phyloP scores from a whole-genome alignment of 306 rosid genomes.

The Macrotyloma uniflorum region DNA sequence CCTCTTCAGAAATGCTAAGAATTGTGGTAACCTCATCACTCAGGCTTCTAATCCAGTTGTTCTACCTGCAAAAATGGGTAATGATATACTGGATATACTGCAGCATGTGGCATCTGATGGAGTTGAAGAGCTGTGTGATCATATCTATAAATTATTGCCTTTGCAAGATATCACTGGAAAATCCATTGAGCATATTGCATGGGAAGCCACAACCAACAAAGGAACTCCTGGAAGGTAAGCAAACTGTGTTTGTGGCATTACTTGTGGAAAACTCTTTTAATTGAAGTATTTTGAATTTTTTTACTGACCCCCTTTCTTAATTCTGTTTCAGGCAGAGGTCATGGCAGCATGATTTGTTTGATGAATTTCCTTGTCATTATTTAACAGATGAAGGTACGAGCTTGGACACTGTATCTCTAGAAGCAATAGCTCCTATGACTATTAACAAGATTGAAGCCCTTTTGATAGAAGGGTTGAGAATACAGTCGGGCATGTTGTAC shows the following conservation, averaged over 20 bases:
- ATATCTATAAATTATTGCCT: constrained; percentile 54
- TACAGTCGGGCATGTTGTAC: constrained; percentile 58
- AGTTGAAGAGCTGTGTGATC: constrained; percentile 45
- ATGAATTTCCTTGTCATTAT: constrained; percentile 40
- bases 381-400: constrained; percentile 35
- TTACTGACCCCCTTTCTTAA: constrained; percentile 27
- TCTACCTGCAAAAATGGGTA: constrained; percentile 70
- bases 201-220: constrained; percentile 32
- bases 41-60: constrained; percentile 71
- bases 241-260: constrained; percentile 9
- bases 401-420: constrained; percentile 45
- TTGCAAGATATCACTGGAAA: constrained; percentile 74
- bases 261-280: constrained; percentile 3
- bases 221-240: constrained; percentile 55
- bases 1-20: constrained; percentile 59
- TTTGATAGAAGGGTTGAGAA: constrained; percentile 73
- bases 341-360: constrained; percentile 35
- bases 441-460: constrained; percentile 60
- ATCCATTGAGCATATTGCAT: constrained; percentile 53
- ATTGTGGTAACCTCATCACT: constrained; percentile 59
- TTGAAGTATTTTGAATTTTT: neutral
- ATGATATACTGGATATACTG: constrained; percentile 64
- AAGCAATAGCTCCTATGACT: constrained; percentile 54
- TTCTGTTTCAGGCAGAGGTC: constrained; percentile 51
- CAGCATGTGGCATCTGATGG: constrained; percentile 61